Base-by-base conservation (phyloP, 2,329 filamentous ascomycete species). In the Fusarium domesticum region DNA sequence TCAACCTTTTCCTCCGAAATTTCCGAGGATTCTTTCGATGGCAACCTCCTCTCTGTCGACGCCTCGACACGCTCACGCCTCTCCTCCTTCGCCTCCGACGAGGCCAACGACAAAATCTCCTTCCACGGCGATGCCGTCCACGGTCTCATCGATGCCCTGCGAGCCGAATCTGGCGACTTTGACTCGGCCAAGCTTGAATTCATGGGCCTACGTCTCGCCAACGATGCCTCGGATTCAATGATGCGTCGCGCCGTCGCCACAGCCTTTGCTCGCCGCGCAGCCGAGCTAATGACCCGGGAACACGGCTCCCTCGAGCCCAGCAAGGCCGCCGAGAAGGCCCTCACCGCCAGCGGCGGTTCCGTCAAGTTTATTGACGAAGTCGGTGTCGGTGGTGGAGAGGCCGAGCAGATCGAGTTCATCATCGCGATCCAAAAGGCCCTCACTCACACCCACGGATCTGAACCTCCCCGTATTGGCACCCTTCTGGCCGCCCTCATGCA, bases 71-170 rank as follows among this genome's bases (percentile, higher is more conserved):
- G 81, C 47, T 84, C 82, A 1, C 78, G 84, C 43, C 77, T 82
- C 30, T 83, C 81, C 19, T 89, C 84, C 35, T 89, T 91, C 60
- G 78, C 85, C 32, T 90, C 86, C 1, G 80, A 87, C 35, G 78
- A 84, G 55, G 88, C 85, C 1, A 81, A 83, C 14, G 69, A 67
- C 45, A 69, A 64, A 51, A 55, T 67, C 23, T 67, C 72, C 45
- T 97, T 97, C 76, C 88, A 96, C 64, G 77, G 85, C 49, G 92
- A 96, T 61, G 92, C 92, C 18, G 87, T 92, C 3, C 77, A 84
- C 53, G 92, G 89, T 48, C 79, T 97, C n/a, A 78, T 91, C 50
- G 91, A 96, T 60, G 87, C 89, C 18, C 76, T 97, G 33, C 84
- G 86, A 39, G 85, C 84, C 17, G 81, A 83, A 11, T 79, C 81